phyloP scores from a whole-genome alignment of 2,329 filamentous ascomycete species.

The Emmonsia crescens region DNA sequence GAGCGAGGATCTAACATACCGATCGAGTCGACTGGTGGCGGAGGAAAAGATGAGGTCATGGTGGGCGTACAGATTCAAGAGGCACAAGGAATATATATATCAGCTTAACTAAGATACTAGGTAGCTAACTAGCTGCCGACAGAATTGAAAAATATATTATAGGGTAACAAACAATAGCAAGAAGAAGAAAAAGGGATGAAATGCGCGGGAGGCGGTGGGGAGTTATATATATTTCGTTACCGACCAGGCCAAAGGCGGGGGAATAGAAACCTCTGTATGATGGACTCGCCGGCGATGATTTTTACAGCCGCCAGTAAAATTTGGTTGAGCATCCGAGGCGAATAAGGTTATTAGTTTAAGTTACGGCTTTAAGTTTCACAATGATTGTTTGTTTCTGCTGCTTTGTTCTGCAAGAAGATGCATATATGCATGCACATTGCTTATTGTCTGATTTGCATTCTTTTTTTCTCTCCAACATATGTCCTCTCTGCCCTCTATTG shows the following conservation, averaged over 20 bases:
- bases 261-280: too few species aligned
- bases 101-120: too few species aligned
- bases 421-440: neutral
- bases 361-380: neutral
- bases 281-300: too few species aligned
- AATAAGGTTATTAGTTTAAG: too few species aligned
- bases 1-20: conserved; percentile 29
- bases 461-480: neutral
- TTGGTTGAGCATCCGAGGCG: neutral
- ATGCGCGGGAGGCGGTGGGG: neutral
- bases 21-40: conserved; percentile 67
- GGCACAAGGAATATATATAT: neutral
- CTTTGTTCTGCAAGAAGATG: neutral
- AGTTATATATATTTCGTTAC: neutral
- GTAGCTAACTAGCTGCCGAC: neutral
- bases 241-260: neutral
- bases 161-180: too few species aligned
- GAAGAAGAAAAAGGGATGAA: neutral
- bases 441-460: neutral
- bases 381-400: neutral
- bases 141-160: neutral
- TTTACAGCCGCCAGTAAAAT: too few species aligned
- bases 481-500: neutral
- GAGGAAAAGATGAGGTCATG: conserved; percentile 51
- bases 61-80: neutral